Evolutionary conservation across 805 yeast genomes (phyloP), one percentile per base, ranked within the genome.

Genomic region (Starmerella khaoyaiensis): DNA sequence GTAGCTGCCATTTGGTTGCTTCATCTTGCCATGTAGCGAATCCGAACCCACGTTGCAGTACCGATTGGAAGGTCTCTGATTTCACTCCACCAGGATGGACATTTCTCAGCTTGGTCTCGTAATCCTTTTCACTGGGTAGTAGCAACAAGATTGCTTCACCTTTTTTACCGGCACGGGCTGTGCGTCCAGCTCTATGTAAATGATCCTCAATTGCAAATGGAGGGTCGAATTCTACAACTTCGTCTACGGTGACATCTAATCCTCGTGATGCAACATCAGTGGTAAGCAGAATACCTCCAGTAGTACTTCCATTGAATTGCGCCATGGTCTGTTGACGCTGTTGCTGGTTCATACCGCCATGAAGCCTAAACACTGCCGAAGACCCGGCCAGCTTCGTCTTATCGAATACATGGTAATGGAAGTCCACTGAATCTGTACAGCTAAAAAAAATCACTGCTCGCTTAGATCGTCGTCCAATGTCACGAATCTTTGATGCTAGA

Each of bases 251-350:
- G 39, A 90, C 63, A 65, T 90, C 99, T 45, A 90, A 67, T 45
- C 99, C 99, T 62, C 99, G 74, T 23, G 97, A 76, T 0, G 96
- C 98, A 44, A 90, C 97, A 67, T 90, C 99, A 0, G 99, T 90
- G 65, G 97, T 87, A 49, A 90, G 72, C 51, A 90, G 65, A 16
- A 90, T 67, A 2, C 77, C 67, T 7, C 35, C 34, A 1, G 21
- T 28, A 1, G 21, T 16, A 50, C 76, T 76, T 39, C 67, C 67
- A 9, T 34, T 17, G 32, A 41, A 39, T 28, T 41, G 42, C 4
- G 62, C 43, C 40, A 84, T 65, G 0, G 96, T 86, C 0, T 80
- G 59, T 0, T 93, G 72, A 61, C 99, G 77, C 14, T 70, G 64
- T 45, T 74, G 84, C 56, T 90, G 99, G 0, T 83, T 67, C 42